Evolutionary conservation across 495 filamentous ascomycete species (phyloP).

Genomic region (Amphirosellinia nigrospora): DNA sequence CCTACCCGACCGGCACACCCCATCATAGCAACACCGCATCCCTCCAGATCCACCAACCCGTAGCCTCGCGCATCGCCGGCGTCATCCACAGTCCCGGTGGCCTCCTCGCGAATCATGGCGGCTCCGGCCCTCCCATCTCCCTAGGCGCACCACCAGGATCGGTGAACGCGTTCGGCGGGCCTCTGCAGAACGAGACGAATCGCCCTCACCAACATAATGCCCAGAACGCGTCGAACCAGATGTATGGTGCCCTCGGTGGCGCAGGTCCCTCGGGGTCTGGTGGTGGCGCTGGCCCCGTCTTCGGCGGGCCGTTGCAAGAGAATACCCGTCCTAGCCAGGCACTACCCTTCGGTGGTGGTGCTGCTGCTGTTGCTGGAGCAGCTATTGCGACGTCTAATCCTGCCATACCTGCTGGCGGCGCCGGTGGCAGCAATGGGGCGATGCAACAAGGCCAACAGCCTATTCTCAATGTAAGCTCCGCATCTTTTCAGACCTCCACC

Average conservation of each 20-base stretch:
- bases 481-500: not conserved
- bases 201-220: constrained; percentile 66
- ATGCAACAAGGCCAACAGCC: constrained; percentile 90
- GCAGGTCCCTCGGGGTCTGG: constrained; percentile 48
- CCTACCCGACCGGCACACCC: constrained; percentile 62
- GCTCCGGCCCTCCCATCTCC: constrained; percentile 61
- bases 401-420: constrained; percentile 37
- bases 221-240: constrained; percentile 65
- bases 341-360: constrained; percentile 46
- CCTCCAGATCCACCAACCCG: constrained; percentile 88
- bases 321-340: constrained; percentile 52
- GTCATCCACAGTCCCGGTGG: constrained; percentile 88
- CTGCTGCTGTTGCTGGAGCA: constrained; percentile 23
- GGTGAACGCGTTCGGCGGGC: constrained; percentile 70
- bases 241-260: constrained; percentile 60
- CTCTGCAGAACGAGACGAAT: constrained; percentile 64
- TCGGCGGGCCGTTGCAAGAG: constrained; percentile 58
- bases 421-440: constrained; percentile 34
- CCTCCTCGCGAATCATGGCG: constrained; percentile 75
- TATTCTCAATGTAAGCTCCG: constrained; percentile 76
- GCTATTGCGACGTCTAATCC: constrained; percentile 37
- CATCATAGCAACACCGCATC: constrained; percentile 85
- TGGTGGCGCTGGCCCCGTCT: constrained; percentile 45
- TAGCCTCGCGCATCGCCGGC: constrained; percentile 78
- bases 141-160: constrained; percentile 69